Percentiles rank a stretch among this genome's conserved stretches.
phyloP scores from a whole-genome alignment of 805 yeast species.

The Debaryomyces castellii region DNA sequence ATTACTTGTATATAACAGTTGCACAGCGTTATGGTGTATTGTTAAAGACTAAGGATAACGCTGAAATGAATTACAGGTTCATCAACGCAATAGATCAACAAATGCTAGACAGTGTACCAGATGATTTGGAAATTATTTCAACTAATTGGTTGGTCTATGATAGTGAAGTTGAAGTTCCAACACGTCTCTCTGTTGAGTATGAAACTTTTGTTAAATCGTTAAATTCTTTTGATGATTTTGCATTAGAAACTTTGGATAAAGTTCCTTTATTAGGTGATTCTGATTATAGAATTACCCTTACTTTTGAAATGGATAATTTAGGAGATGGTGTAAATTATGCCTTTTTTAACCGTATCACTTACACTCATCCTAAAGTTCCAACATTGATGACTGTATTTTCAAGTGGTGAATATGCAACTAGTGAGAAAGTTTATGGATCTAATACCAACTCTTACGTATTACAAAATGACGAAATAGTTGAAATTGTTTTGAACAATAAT shows the following conservation, averaged over 20 bases:
- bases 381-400: slow-evolving; percentile 74
- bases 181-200: slow-evolving; percentile 11
- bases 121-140: slow-evolving; percentile 62
- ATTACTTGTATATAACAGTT: slow-evolving; percentile 73
- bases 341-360: slow-evolving; percentile 88
- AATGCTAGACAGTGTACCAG: slow-evolving; percentile 78
- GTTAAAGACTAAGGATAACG: slow-evolving; percentile 64
- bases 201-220: slow-evolving; percentile 40
- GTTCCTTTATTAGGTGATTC: slow-evolving; percentile 60
- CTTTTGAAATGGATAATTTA: slow-evolving; percentile 82
- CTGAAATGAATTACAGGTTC: slow-evolving; percentile 71
- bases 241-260: slow-evolving; percentile 27
- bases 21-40: slow-evolving; percentile 91
- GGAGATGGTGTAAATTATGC: slow-evolving; percentile 90
- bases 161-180: slow-evolving; percentile 41
- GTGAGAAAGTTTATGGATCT: slow-evolving; percentile 66
- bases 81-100: slow-evolving; percentile 77
- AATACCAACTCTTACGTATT: slow-evolving; percentile 77
- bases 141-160: slow-evolving; percentile 73
- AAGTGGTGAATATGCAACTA: slow-evolving; percentile 60
- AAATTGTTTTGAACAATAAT: slow-evolving; percentile 77
- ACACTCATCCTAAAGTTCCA: slow-evolving; percentile 81
- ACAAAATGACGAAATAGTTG: slow-evolving; percentile 65
- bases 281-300: slow-evolving; percentile 66
- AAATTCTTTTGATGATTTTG: slow-evolving; percentile 47